Base-by-base conservation (phyloP, 345 rosid species). In the Cardamine occulta region DNA sequence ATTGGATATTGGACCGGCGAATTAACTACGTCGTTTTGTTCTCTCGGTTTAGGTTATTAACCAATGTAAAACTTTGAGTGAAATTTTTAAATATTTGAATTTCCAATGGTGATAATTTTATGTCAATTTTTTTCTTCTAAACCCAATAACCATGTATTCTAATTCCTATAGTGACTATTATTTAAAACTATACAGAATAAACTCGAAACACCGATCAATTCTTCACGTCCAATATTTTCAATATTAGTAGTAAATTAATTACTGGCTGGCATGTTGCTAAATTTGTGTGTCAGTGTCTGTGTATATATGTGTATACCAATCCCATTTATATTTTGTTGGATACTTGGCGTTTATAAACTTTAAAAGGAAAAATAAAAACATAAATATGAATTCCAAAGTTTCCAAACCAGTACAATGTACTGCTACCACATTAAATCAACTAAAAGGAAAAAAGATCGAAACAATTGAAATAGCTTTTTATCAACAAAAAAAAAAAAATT, bases 21-120 rank as follows among this genome's bases (percentile, higher is more conserved):
- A 29, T 65, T 63, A 74, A 66, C 63, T 17, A 37, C 49, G 21
- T 45, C 34, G 32, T 17, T 78, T 65, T 70, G 37, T 77, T 19
- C 34, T 70, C 34, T 63, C 70, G 73, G 56, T 48, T 65, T 66
- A 34, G 45, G 37, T 70, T 29, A 28, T 77, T 57, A 44, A 31
- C 37, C 17, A 48, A 67, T 76, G 66, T 76, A 63, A 34, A 15
- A 34, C 53, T 77, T 35, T 23, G 63, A 60, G 49, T 75, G 69
- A 17, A 35, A 37, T n/a, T 11, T 63, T 63, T 4, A 3, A 35
- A 37, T n/a, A 7, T 63, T 63, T 4, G 2, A 19, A 4, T 0
- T 31, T 37, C 31, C 37, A 9, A 57, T 7, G 4, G 3, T 48
- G 23, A 49, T 49, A 6, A 3, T 14, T 4, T 2, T 23, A 12